Base-by-base conservation (phyloP, 2,329 filamentous ascomycete genomes). In the Epichloe sp. region DNA sequence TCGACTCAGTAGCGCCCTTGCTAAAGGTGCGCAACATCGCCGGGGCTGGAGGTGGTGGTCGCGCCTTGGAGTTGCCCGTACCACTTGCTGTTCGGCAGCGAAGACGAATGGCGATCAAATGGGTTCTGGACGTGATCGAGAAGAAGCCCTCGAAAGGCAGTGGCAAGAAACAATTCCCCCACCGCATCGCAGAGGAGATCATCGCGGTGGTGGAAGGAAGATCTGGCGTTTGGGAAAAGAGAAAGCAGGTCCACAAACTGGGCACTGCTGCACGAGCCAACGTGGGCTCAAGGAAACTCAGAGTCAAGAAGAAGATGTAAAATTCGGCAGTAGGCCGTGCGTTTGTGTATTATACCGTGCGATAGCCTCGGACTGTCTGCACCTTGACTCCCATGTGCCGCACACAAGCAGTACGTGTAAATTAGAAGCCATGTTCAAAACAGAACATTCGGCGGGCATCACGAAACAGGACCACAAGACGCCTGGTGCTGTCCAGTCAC, bases 1-100 rank as follows among this genome's bases (percentile, higher is more conserved):
- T 98, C 61, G 93, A 98, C 74, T 94, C 88, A 10, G 85, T 98
- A 23, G 88, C 90, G 1, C 93, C 93, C 10, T 77, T 98, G 15
- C 74, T 98, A 62, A 84, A 85, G 58, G 83, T 98, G 62, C 80
- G 82, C 50, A 78, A 78, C 54, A 78, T 88, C 60, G 81, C 81
- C 61, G 89, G 88, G 58, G 79, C 86, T 37, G 87, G 85, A 1
- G 91, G 91, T 69, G 93, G 93, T 72, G 93, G 93, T 67, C 78
- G 80, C 37, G 79, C 88, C 12, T 77, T 96, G 53, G 88, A 91
- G 51, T 77, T 96, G 37, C 93, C 93, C 0, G 75, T 83, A 21
- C 91, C 93, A 1, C 74, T 97, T 19, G 73, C 75, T 1, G 70
- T 84, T 56, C 78, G 88, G 54, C 86, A 94, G 66, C 78, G 91